Conservation (phyloP, 2,329 filamentous ascomycete genomes). For the Fusarium musae region DNA sequence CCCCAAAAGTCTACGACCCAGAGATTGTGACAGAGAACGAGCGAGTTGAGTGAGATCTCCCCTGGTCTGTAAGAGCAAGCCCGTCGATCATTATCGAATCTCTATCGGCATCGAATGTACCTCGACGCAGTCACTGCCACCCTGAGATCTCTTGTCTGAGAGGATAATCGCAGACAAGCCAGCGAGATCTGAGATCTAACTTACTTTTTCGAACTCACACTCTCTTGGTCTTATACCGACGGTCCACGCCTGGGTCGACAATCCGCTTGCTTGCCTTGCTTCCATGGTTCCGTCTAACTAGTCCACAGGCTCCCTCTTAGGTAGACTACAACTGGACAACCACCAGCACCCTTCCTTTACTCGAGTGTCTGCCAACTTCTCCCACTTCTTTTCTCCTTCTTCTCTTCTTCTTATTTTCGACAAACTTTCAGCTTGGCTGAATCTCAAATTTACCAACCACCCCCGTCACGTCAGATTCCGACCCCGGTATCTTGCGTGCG, state of each 20-base stretch:
- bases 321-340: conserved; percentile 28
- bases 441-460: conserved; percentile 11
- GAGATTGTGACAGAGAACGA: conserved; percentile 22
- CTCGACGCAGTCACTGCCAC: neutral
- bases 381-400: conserved; percentile 26
- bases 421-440: conserved; percentile 16
- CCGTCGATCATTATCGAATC: conserved; percentile 30
- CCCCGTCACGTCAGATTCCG: conserved; percentile 32
- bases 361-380: conserved; percentile 25
- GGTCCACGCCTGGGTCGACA: conserved; percentile 10
- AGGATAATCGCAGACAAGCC: conserved; percentile 1
- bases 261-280: conserved; percentile 25
- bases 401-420: conserved; percentile 5
- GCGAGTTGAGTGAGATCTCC: conserved; percentile 29
- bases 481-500: conserved; percentile 31
- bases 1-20: conserved; percentile 29
- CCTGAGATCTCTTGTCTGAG: conserved; percentile 7
- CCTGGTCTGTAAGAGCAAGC: conserved; percentile 35
- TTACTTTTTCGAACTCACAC: conserved; percentile 7
- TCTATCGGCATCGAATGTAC: neutral
- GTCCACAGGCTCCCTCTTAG: conserved; percentile 15
- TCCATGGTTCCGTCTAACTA: conserved; percentile 17
- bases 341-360: conserved; percentile 24
- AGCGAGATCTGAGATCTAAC: conserved; percentile 16
- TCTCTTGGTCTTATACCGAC: neutral